Evolutionary conservation across 768 basidiomycete genomes (phyloP).

Genomic region (Tylopilus sp.): DNA sequence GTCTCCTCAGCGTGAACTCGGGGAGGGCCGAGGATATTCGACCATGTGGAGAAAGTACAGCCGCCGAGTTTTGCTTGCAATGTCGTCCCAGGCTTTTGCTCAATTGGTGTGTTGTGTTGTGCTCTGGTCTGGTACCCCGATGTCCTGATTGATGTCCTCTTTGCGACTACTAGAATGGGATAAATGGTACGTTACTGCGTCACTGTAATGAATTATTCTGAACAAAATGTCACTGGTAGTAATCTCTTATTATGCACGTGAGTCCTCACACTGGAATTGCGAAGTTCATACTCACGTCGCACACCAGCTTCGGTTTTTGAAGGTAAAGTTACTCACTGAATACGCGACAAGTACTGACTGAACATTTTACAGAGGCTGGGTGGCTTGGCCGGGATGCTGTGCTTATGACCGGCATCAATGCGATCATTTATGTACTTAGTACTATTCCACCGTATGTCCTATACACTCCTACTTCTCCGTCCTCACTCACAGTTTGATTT

Average conservation of each 20-base stretch:
- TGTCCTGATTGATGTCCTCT: conserved; percentile 1
- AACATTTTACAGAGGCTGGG: conserved; percentile 66
- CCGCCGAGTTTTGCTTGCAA: conserved; percentile 84
- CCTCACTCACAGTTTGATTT: conserved; percentile 7
- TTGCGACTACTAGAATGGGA: conserved; percentile 74
- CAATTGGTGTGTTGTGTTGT: conserved; percentile 63
- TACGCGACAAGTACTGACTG: background rate
- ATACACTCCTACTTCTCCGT: conserved; percentile 1
- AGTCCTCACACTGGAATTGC: conserved; percentile 28
- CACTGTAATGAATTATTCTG: conserved; percentile 5
- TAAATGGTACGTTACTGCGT: conserved; percentile 63
- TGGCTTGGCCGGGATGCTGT: conserved; percentile 94
- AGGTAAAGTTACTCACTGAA: conserved; percentile 43
- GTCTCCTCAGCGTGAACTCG: conserved; percentile 60
- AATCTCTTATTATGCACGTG: conserved; percentile 92
- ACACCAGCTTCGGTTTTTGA: conserved; percentile 82
- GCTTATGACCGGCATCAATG: conserved; percentile 94
- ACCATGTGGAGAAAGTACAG: conserved; percentile 88
- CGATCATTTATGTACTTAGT: conserved; percentile 73
- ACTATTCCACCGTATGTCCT: conserved; percentile 79
- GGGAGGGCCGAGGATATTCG: conserved; percentile 71
- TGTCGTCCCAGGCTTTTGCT: conserved; percentile 94
- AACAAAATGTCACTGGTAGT: conserved; percentile 44
- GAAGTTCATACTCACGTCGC: conserved; percentile 9
- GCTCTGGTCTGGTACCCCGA: too few relatives aligned